Percentiles rank a stretch among this genome's conserved stretches.
Conservation (phyloP, 352 stramenopile species). For the Phytophthora macrochlamydospora region DNA sequence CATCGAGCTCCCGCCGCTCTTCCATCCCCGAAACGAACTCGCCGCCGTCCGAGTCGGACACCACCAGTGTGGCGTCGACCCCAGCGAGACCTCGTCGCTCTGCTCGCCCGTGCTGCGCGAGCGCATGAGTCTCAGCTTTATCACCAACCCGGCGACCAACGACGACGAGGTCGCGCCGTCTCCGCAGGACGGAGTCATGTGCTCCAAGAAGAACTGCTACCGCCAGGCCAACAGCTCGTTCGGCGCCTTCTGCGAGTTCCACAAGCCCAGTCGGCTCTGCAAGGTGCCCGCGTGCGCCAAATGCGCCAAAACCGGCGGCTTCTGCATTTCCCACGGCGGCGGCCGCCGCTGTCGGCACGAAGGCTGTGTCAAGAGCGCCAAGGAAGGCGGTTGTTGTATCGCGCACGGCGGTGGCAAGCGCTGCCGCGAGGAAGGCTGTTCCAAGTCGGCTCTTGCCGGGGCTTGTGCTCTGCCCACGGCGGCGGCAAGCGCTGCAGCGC, state of each 20-base stretch:
- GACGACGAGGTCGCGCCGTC: slow-evolving; percentile 2
- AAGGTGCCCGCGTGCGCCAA: slow-evolving; percentile 64
- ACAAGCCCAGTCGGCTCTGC: slow-evolving; percentile 74
- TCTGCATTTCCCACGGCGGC: slow-evolving; percentile 79
- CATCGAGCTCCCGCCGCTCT: slow-evolving; percentile 23
- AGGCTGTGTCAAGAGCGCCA: slow-evolving; percentile 72
- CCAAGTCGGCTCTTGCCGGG: slow-evolving; percentile 71
- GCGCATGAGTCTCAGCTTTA: slow-evolving; percentile 72
- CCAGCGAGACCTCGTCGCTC: slow-evolving; percentile 27
- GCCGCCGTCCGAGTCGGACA: slow-evolving; percentile 27
- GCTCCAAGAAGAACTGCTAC: slow-evolving; percentile 74
- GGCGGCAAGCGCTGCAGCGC: slow-evolving; percentile 65
- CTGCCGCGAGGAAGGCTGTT: slow-evolving; percentile 52
- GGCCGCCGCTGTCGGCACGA: slow-evolving; percentile 55
- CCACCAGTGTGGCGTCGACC: slow-evolving; percentile 30
- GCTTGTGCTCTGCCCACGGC: slow-evolving; percentile 72
- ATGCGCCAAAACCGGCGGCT: slow-evolving; percentile 73
- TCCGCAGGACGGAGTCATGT: slow-evolving; percentile 29
- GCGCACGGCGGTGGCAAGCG: slow-evolving; percentile 64
- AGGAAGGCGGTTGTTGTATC: slow-evolving; percentile 74
- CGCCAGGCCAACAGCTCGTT: slow-evolving; percentile 49
- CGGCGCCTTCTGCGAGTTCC: slow-evolving; percentile 63
- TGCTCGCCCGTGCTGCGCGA: slow-evolving; percentile 29
- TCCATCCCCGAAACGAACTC: slow-evolving; percentile 16
- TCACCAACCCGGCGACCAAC: slow-evolving; percentile 40